Evolutionary conservation across 2,329 filamentous ascomycete species (phyloP).

Genomic region (Ascocoryne sarcoides): DNA sequence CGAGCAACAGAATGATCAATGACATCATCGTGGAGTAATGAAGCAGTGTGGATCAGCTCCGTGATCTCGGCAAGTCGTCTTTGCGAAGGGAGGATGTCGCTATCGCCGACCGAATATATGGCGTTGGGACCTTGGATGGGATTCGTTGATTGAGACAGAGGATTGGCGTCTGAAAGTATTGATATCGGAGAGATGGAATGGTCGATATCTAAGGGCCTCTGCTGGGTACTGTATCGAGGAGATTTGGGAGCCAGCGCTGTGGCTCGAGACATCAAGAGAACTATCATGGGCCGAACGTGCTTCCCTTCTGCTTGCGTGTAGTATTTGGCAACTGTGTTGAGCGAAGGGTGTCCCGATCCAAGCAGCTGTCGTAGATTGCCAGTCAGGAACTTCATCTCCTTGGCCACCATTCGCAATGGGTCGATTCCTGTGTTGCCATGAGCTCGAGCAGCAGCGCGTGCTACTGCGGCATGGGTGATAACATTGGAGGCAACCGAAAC

Average conservation of each 20-base stretch:
- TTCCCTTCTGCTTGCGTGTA: constrained; percentile 96
- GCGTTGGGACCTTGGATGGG: constrained; percentile 35
- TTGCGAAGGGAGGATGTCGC: constrained; percentile 84
- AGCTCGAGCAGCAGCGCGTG: constrained; percentile 39
- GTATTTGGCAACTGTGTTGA: constrained; percentile 95
- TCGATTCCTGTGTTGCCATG: constrained; percentile 69
- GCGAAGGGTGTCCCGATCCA: constrained; percentile 85
- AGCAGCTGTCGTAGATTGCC: constrained; percentile 90
- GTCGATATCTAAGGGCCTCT: constrained; percentile 39
- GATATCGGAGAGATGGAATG: constrained; percentile 48
- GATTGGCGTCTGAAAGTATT: constrained; percentile 75
- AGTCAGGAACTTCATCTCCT: constrained; percentile 93
- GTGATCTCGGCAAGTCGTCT: constrained; percentile 91
- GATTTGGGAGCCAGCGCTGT: constrained; percentile 69
- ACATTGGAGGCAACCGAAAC: constrained; percentile 63
- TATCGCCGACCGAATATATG: constrained; percentile 29
- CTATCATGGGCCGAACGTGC: constrained; percentile 87
- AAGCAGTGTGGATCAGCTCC: constrained; percentile 94
- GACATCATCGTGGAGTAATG: constrained; percentile 93
- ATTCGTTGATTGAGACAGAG: constrained; percentile 44
- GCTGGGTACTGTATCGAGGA: constrained; percentile 33
- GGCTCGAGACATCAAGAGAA: constrained; percentile 91
- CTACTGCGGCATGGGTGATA: constrained; percentile 57
- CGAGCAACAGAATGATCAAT: constrained; percentile 87
- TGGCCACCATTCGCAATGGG: constrained; percentile 80